Conservation (phyloP, 2,329 filamentous ascomycete genomes). For the Lomentospora prolificans region DNA sequence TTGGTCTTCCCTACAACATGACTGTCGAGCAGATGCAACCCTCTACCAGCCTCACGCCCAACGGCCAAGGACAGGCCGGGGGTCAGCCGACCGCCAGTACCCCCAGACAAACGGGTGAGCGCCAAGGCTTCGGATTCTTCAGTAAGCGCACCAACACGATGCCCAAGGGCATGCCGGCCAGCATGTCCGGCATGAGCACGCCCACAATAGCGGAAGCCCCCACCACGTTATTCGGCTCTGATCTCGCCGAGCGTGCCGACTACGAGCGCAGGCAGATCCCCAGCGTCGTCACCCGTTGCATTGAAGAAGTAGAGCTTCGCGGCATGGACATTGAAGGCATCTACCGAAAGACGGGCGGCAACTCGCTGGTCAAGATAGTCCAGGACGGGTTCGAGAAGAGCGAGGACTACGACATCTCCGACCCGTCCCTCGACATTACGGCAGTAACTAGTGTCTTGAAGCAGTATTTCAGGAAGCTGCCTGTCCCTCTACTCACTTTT, state of each 20-base stretch:
- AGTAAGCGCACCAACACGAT: conserved; percentile 37
- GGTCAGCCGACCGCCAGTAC: conserved; percentile 15
- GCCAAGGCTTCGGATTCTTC: conserved; percentile 65
- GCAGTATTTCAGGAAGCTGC: conserved; percentile 93
- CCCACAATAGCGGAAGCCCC: conserved; percentile 41
- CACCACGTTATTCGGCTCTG: conserved; percentile 72
- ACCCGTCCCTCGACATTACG: conserved; percentile 88
- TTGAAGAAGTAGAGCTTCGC: conserved; percentile 89
- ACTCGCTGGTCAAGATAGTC: conserved; percentile 80
- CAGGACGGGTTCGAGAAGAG: conserved; percentile 85
- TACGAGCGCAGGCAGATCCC: conserved; percentile 85
- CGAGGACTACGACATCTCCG: conserved; percentile 83
- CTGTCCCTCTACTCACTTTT: conserved; percentile 80
- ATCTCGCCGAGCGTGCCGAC: conserved; percentile 75
- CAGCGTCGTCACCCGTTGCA: conserved; percentile 82
- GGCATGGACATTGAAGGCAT: conserved; percentile 98
- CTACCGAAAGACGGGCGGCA: conserved; percentile 93
- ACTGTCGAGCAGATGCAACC: conserved; percentile 46
- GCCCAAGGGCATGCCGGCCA: conserved; percentile 33
- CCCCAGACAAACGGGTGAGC: conserved; percentile 13
- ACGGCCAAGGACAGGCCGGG: conserved; percentile 14
- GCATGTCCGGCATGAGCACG: conserved; percentile 28
- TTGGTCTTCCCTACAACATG: conserved; percentile 63
- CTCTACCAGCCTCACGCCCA: conserved; percentile 21
- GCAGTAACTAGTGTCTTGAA: conserved; percentile 92